Evolutionary conservation across 2,329 filamentous ascomycete genomes (phyloP).

Genomic region (Fusarium robinianum): DNA sequence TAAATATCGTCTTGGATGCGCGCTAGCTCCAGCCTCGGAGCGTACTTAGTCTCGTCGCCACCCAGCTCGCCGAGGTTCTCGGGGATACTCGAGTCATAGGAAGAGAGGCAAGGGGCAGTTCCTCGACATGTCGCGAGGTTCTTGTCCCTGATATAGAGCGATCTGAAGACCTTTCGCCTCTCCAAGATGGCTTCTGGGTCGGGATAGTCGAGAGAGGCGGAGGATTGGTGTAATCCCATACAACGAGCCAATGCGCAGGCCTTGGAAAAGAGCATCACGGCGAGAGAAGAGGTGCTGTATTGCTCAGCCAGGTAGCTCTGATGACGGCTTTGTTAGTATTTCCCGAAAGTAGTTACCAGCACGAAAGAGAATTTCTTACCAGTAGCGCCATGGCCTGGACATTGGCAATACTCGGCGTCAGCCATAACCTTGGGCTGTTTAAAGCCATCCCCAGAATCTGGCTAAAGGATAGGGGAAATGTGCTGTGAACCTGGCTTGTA

Average conservation of each 20-base stretch:
- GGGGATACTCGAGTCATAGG: slow-evolving; percentile 20
- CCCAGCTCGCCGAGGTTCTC: not conserved
- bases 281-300: slow-evolving; percentile 31
- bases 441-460: slow-evolving; percentile 34
- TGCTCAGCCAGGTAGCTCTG: slow-evolving; percentile 36
- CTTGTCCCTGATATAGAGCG: slow-evolving; percentile 35
- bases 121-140: slow-evolving; percentile 31
- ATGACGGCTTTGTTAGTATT: not conserved
- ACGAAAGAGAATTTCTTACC: slow-evolving; percentile 7
- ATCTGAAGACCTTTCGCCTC: slow-evolving; percentile 31
- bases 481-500: slow-evolving; percentile 27
- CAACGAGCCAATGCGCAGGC: slow-evolving; percentile 34
- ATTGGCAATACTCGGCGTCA: slow-evolving; percentile 33
- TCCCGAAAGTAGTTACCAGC: not conserved
- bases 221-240: slow-evolving; percentile 34
- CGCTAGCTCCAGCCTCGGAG: slow-evolving; percentile 30
- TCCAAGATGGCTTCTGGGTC: slow-evolving; percentile 23
- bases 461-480: slow-evolving; percentile 33
- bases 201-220: slow-evolving; percentile 9
- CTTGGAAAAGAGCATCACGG: slow-evolving; percentile 34
- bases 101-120: slow-evolving; percentile 26
- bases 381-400: slow-evolving; percentile 35
- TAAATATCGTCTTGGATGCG: slow-evolving; percentile 34
- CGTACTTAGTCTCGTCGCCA: slow-evolving; percentile 10
- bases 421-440: slow-evolving; percentile 35